A percentile compares a stretch with the other conserved stretches of the same genome.
Conservation (phyloP, 2,329 filamentous ascomycete genomes). For the Talaromyces pinophilus region DNA sequence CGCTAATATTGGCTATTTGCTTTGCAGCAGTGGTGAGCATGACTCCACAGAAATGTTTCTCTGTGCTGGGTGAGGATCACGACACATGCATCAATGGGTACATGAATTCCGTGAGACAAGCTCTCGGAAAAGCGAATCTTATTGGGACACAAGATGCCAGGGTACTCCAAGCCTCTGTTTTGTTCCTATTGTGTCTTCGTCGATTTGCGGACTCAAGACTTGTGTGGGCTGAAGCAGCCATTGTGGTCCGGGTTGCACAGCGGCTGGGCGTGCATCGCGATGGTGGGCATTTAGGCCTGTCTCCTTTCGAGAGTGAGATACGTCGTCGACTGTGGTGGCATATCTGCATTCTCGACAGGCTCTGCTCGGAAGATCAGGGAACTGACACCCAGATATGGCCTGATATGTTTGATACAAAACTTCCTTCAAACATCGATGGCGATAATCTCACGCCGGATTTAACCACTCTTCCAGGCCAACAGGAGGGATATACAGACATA, state of each 20-base stretch:
- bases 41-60: conserved; percentile 21
- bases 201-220: not conserved
- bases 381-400: not conserved
- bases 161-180: not conserved
- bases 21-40: conserved; percentile 27
- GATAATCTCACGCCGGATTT: not conserved
- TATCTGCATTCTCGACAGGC: conserved; percentile 14
- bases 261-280: conserved; percentile 52
- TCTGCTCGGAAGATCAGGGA: conserved; percentile 15
- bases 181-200: conserved; percentile 8
- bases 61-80: conserved; percentile 16
- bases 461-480: not conserved
- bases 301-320: conserved; percentile 54
- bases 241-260: conserved; percentile 5
- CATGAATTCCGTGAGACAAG: not conserved
- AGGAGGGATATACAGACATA: conserved; percentile 26
- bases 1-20: conserved; percentile 24
- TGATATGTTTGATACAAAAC: conserved; percentile 25
- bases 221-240: not conserved
- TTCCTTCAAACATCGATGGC: conserved; percentile 8
- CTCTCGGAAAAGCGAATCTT: not conserved
- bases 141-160: not conserved
- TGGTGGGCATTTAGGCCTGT: conserved; percentile 53
- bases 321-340: conserved; percentile 18
- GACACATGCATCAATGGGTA: not conserved